phyloP scores from a whole-genome alignment of 306 rosid species.

The Urtica urens region DNA sequence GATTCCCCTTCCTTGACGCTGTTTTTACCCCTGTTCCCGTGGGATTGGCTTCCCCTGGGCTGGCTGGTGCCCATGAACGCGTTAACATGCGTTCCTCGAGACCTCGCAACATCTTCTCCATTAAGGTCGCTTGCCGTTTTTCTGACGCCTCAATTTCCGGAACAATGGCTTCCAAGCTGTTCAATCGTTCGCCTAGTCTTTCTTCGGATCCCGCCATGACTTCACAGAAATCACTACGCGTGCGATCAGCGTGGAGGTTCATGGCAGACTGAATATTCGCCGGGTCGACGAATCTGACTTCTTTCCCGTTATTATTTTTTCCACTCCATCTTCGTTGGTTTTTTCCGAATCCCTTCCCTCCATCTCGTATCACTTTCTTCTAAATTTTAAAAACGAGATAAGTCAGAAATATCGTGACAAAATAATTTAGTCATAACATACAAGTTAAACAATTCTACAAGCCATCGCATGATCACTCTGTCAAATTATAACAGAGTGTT shows the following conservation, averaged over 20 bases:
- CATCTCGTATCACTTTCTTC: too few species aligned
- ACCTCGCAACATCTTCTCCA: neutral
- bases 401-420: too few species aligned
- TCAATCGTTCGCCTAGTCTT: neutral
- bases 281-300: neutral
- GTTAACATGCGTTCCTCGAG: neutral
- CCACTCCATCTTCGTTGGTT: neutral
- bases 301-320: neutral
- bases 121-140: neutral
- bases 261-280: neutral
- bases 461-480: too few species aligned
- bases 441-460: too few species aligned
- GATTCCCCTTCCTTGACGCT: neutral
- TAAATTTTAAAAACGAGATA: too few species aligned
- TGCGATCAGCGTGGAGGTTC: neutral
- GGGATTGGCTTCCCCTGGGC: neutral
- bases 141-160: neutral
- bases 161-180: neutral
- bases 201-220: neutral
- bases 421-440: too few species aligned
- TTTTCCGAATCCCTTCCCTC: neutral
- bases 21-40: neutral
- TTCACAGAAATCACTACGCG: neutral
- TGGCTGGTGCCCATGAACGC: neutral
- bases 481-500: too few species aligned